Evolutionary conservation across 495 filamentous ascomycete genomes (phyloP), one percentile per base, ranked within the genome.

Genomic region (Recurvomyces mirabilis): DNA sequence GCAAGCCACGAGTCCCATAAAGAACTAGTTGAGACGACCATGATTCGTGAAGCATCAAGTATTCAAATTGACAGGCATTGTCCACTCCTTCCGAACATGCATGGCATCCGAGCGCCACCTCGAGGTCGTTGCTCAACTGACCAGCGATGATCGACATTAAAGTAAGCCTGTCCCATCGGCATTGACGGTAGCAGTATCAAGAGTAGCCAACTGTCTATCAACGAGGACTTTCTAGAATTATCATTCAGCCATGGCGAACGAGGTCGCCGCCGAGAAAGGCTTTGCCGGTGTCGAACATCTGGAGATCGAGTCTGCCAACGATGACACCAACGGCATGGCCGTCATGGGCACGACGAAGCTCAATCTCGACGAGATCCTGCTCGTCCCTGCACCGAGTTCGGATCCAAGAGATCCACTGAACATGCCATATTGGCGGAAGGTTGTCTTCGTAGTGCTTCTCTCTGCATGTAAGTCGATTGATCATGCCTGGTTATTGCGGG

Each of bases 351-450:
- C 35, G 5, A 21, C 18, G 20, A 19, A 18, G 11, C 7, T 38
- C 35, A 21, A 18, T 20, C 9, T 5, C 4, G 35, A 38, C 11
- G 35, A 38, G 9, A 5, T 38, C 4, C 35, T 38, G 5, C 20
- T 38, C 9, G 35, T 38, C 15, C 35, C 35, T 5, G 18, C 9
- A 12, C 35, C 35, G 5, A 38, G 35, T 38, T 18, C 35, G 6
- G 35, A 38, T 21, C 35, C 35, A 5, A 10, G 35, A 38, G 35
- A 52, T 31, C 49, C 49, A 13, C 22, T 47, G 15, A 52, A 52
- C 24, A 12, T 52, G 30, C 7, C 43, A 12, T 39, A 32, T 15
- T 42, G 18, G 36, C 35, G 38, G 3, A 52, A 52, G 38, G 43
- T 47, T 21, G 14, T 52, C 1, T 42, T 47, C 38, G 38, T 52